Evolutionary conservation across 2,329 filamentous ascomycete species (phyloP).

Genomic region (Fusarium pseudoanthophilum): DNA sequence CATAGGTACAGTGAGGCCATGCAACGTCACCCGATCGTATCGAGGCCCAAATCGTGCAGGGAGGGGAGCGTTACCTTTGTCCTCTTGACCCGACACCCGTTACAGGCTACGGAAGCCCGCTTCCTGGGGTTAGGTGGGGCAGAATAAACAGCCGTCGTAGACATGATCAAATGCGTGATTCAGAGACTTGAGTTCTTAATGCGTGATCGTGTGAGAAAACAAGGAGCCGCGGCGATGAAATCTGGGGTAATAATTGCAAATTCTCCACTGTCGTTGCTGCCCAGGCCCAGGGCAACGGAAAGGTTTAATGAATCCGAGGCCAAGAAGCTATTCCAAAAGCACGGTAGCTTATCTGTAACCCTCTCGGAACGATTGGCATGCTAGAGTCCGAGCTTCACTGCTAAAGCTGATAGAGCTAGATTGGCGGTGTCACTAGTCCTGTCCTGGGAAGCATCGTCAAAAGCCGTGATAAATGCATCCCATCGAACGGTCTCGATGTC

Average conservation of each 20-base stretch:
- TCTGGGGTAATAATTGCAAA: not conserved
- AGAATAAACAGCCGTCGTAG: not conserved
- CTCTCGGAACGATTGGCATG: not conserved
- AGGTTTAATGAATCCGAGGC: not conserved
- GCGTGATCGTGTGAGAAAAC: not conserved
- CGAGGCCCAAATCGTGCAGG: not conserved
- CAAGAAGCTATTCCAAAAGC: not conserved
- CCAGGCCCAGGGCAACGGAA: not conserved
- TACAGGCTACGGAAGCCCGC: conserved; percentile 13
- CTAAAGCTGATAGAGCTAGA: not conserved
- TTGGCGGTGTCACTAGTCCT: not conserved
- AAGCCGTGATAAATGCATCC: not conserved
- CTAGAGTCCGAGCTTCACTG: not conserved
- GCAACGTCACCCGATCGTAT: not conserved
- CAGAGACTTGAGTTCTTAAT: too few relatives aligned
- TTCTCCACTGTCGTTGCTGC: not conserved
- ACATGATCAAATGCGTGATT: not conserved
- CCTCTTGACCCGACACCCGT: conserved; percentile 5
- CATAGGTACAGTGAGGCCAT: too few relatives aligned
- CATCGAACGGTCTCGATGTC: not conserved
- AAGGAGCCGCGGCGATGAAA: not conserved
- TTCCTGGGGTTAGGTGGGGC: conserved; percentile 6
- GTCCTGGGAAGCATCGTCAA: not conserved
- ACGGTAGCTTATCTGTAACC: not conserved
- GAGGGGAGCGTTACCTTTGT: not conserved